Evolutionary conservation across 345 rosid species (phyloP).

Genomic region (Hevea brasiliensis): DNA sequence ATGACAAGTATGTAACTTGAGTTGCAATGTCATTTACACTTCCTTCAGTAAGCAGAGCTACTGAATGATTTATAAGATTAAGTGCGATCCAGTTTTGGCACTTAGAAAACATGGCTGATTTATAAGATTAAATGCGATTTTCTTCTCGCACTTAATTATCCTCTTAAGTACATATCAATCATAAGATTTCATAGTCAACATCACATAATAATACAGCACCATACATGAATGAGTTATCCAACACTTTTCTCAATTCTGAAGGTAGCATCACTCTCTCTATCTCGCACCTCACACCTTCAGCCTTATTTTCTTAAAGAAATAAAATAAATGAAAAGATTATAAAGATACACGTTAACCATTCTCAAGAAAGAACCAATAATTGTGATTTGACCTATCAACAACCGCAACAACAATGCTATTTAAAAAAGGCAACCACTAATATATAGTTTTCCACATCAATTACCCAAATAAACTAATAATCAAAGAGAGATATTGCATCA

Average conservation of each 20-base stretch:
- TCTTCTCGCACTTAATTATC: background rate
- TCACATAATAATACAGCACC: conserved; percentile 22
- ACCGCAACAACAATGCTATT: conserved; percentile 24
- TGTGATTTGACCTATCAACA: conserved; percentile 31
- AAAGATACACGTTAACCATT: conserved; percentile 15
- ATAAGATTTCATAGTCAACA: conserved; percentile 19
- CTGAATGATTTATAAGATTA: background rate
- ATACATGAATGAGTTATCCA: conserved; percentile 13
- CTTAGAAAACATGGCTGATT: background rate
- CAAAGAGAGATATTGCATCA: background rate
- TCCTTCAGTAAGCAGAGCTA: background rate
- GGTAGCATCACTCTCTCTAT: background rate
- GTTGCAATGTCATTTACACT: background rate
- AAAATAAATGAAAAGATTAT: background rate
- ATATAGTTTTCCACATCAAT: conserved; percentile 18
- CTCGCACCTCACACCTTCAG: background rate
- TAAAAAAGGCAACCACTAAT: conserved; percentile 24
- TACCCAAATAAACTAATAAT: conserved; percentile 8
- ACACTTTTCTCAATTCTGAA: conserved; percentile 18
- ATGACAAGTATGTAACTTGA: background rate
- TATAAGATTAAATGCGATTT: background rate
- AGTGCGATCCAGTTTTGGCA: background rate
- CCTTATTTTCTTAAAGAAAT: background rate
- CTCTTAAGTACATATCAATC: conserved; percentile 11
- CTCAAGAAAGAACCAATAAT: conserved; percentile 27